A percentile compares a stretch with the other conserved stretches of the same genome.
These are phyloP conservation scores for Clitoria ternatea DNA, from an alignment of 306 rosid genomes.

Conservation along the genomic window DNA sequence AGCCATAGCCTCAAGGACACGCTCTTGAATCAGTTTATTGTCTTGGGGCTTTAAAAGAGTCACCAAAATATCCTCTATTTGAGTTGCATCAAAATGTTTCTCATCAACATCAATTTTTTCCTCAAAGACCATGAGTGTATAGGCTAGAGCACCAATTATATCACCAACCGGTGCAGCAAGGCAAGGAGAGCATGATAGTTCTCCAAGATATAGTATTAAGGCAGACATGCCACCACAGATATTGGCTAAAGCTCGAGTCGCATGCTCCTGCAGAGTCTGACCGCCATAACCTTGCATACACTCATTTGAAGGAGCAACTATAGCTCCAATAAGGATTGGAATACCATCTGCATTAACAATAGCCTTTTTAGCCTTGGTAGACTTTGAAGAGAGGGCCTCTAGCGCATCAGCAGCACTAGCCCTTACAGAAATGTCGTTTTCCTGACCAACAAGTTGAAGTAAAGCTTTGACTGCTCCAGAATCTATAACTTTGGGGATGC, in stretches of 20 bases:
- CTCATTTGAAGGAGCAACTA: slow-evolving; percentile 98
- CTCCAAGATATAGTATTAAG: slow-evolving; percentile 80
- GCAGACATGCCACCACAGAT: slow-evolving; percentile 93
- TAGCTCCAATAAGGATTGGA: slow-evolving; percentile 81
- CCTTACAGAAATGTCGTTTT: slow-evolving; percentile 83
- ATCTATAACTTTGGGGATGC: slow-evolving; percentile 87
- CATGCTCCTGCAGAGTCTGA: slow-evolving; percentile 74
- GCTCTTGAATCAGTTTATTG: slow-evolving; percentile 77
- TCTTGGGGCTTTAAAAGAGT: slow-evolving; percentile 71
- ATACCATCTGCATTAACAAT: slow-evolving; percentile 72
- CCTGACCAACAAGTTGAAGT: slow-evolving; percentile 68
- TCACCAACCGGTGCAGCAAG: slow-evolving; percentile 79
- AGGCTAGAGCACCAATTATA: slow-evolving; percentile 94
- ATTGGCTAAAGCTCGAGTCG: slow-evolving; percentile 82
- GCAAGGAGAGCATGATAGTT: slow-evolving; percentile 79
- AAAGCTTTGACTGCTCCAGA: slow-evolving; percentile 89
- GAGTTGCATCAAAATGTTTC: slow-evolving; percentile 60
- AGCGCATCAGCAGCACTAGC: slow-evolving; percentile 99
- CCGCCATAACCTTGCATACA: slow-evolving; percentile 83
- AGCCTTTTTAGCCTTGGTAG: slow-evolving; percentile 66
- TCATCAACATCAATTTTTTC: slow-evolving; percentile 44
- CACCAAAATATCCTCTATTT: slow-evolving; percentile 80
- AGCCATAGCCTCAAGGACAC: slow-evolving; percentile 97
- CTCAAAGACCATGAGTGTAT: slow-evolving; percentile 80
- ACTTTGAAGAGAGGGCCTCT: slow-evolving; percentile 86